Conservation (phyloP, 192 early-diverging fungal genomes). For the Backusella parvicylindrica region DNA sequence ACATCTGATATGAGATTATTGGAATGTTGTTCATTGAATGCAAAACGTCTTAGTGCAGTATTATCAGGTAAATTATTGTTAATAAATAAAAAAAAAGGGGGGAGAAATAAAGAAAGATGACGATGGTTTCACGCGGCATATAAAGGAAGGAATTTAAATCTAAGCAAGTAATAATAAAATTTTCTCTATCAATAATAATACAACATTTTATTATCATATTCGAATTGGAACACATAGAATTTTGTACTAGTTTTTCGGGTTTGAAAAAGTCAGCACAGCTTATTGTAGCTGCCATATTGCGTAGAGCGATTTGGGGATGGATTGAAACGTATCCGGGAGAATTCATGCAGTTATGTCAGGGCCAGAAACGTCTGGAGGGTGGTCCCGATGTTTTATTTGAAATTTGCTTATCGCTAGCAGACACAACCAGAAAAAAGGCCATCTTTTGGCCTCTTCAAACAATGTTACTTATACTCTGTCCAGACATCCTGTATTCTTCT, state of each 20-base stretch:
- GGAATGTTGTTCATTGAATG: slow-evolving; percentile 82
- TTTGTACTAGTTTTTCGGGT: slow-evolving; percentile 47
- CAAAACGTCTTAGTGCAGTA: slow-evolving; percentile 63
- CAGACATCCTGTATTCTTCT: slow-evolving; percentile 68
- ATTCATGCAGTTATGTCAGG: slow-evolving; percentile 75
- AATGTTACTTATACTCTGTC: slow-evolving; percentile 82
- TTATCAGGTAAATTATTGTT: slow-evolving; percentile 47
- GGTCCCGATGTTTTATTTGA: slow-evolving; percentile 77
- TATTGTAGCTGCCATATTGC: slow-evolving; percentile 69
- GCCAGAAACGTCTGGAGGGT: slow-evolving; percentile 55
- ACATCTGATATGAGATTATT: slow-evolving; percentile 82
- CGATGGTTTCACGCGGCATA: neutral
- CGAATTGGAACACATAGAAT: slow-evolving; percentile 25
- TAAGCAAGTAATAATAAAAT: neutral
- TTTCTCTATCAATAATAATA: neutral
- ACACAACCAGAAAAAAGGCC: slow-evolving; percentile 56
- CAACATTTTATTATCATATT: too few relatives aligned
- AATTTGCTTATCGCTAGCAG: slow-evolving; percentile 59
- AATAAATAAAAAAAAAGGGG: too few relatives aligned
- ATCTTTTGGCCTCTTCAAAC: slow-evolving; percentile 87
- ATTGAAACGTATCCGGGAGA: slow-evolving; percentile 84
- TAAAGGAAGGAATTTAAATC: neutral
- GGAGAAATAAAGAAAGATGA: neutral
- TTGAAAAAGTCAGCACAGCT: slow-evolving; percentile 72
- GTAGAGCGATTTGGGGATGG: slow-evolving; percentile 90